Conservation (phyloP, 2,329 filamentous ascomycete genomes). For the Pseudocercospora vitis region DNA sequence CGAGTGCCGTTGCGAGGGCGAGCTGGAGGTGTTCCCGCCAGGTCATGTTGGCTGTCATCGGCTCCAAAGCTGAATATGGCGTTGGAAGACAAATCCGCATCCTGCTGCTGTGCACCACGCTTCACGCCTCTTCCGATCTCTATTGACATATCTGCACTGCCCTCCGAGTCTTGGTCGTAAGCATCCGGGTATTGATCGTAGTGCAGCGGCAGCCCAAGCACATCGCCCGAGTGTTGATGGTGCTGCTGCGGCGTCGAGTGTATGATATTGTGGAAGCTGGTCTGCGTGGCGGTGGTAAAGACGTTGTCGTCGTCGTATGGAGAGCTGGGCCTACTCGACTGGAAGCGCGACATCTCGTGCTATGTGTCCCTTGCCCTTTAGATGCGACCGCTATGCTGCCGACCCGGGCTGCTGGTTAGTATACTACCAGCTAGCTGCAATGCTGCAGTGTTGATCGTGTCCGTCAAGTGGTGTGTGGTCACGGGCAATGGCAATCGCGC, state of each 20-base stretch:
- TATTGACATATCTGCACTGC: constrained; percentile 51
- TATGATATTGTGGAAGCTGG: constrained; percentile 25
- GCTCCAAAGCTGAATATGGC: constrained; percentile 52
- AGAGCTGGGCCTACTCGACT: constrained; percentile 17
- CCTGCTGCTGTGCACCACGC: constrained; percentile 40
- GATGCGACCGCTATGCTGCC: not conserved
- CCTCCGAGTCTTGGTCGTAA: constrained; percentile 34
- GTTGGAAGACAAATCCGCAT: constrained; percentile 52
- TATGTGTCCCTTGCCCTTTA: not conserved
- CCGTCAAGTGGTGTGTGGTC: not conserved
- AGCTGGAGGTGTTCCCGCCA: constrained; percentile 45
- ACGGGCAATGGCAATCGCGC: constrained; percentile 2
- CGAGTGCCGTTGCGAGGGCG: constrained; percentile 31
- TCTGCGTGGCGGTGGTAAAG: constrained; percentile 26
- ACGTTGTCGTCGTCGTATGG: constrained; percentile 17
- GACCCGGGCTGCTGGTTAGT: too few relatives aligned
- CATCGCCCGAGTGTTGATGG: not conserved
- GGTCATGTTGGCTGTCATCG: constrained; percentile 49
- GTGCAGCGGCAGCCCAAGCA: constrained; percentile 21
- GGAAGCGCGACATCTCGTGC: constrained; percentile 16
- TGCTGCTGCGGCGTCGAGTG: constrained; percentile 28
- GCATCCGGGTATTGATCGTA: constrained; percentile 26
- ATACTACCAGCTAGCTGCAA: constrained; percentile 4
- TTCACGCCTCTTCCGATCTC: constrained; percentile 57
- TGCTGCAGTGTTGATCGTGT: not conserved